Percentiles rank a stretch among this genome's conserved stretches.
Evolutionary conservation across 129 eudicot species (phyloP).

Genomic region (Deinandra increscens): DNA sequence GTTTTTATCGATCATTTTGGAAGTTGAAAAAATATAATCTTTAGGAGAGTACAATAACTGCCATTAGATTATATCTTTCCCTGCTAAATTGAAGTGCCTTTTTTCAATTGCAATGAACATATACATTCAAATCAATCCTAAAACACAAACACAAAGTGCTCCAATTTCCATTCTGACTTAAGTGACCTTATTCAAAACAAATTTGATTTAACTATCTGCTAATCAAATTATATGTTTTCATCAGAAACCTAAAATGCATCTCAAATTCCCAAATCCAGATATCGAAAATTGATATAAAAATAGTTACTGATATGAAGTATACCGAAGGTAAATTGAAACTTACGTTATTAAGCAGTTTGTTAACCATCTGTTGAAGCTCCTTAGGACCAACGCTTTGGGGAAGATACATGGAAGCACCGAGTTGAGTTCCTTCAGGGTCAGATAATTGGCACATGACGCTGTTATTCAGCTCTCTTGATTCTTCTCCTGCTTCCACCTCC

Average conservation of each 20-base stretch:
- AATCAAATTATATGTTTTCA: neutral
- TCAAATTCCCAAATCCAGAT: neutral
- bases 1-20: constrained; percentile 2
- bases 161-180: neutral
- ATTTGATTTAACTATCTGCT: neutral
- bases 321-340: neutral
- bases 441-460: constrained; percentile 79
- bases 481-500: constrained; percentile 35
- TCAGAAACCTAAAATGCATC: too few species aligned
- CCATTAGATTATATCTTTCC: neutral
- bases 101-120: neutral
- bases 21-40: neutral
- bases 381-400: constrained; percentile 89
- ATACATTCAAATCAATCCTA: constrained; percentile 3
- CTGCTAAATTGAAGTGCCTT: neutral
- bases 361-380: constrained; percentile 91
- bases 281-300: neutral
- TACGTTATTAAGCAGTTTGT: constrained; percentile 70
- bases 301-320: neutral
- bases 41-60: neutral
- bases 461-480: constrained; percentile 41
- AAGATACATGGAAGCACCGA: constrained; percentile 79
- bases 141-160: neutral
- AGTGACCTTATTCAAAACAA: neutral
- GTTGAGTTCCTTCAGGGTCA: constrained; percentile 80